Evolutionary conservation across 2,329 filamentous ascomycete genomes (phyloP), one percentile per base, ranked within the genome.

Genomic region (Corinectria fuckeliana): DNA sequence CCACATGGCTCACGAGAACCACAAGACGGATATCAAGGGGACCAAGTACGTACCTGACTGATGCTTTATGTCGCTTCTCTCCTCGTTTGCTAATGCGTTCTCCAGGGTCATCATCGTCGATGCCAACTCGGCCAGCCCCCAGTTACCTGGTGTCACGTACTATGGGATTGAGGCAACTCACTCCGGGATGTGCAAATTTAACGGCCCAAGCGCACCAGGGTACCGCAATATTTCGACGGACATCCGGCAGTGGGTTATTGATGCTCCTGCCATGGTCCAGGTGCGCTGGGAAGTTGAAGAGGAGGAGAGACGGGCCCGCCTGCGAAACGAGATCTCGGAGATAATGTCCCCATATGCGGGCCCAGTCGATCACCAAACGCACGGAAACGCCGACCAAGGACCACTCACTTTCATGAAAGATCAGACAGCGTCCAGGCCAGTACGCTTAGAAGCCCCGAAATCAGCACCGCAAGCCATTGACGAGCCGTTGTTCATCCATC

Each of bases 161-260:
- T 91, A 89, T 74, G 88, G 89, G n/a, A 90, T 92, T 58, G 88
- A 91, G 65, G 87, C 88, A 7, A 86, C 85, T n/a, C 89, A 91
- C 70, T 86, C 85, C 1, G 80, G 82, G 41, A 91, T 92, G 86
- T 90, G 88, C 78, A 91, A 91, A 69, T 92, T 91, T 60, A 82
- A 86, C 20, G 83, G 82, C 62, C 80, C 82, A 48, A 84, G 80
- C 61, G 83, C 90, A 0, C 88, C 90, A 0, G 91, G 91, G 0
- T 93, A 88, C 69, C 73, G 78, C 5, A 82, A 78, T 10, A 72
- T 86, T 13, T 77, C 81, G 2, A 80, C 77, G 2, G 77, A 82
- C 11, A 76, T 86, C 8, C 74, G 76, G 3, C 78, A 83, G 44
- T 86, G 84, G 83, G 75, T 81, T 9, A 72, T 75, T 1, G 82